Evolutionary conservation across 1,284 basidiomycete genomes (phyloP).

Genomic region (Irpex sp.): DNA sequence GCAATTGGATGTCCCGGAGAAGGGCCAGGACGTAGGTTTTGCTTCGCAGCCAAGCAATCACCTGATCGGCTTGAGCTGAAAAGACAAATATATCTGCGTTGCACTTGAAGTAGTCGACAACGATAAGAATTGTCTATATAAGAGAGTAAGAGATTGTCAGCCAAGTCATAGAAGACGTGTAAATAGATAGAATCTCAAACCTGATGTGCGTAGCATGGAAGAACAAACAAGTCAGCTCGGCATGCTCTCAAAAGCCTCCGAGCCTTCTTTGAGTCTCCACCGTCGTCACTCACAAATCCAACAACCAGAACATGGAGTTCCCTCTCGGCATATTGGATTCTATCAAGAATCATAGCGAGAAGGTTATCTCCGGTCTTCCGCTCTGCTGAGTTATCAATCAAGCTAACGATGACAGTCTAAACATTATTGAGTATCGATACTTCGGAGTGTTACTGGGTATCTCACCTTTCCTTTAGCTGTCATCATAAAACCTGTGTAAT

Average conservation of each 20-base stretch:
- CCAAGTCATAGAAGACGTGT: too few species aligned
- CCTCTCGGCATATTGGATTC: neutral
- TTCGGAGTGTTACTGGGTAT: too few species aligned
- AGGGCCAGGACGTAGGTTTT: too few species aligned
- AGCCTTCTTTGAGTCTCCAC: neutral
- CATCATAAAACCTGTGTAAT: neutral
- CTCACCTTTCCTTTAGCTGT: neutral
- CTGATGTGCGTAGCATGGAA: constrained; percentile 19
- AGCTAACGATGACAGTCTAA: neutral
- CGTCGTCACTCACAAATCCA: neutral
- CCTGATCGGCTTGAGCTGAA: too few species aligned
- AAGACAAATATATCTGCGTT: too few species aligned
- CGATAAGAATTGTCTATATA: constrained; percentile 28
- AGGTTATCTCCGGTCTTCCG: neutral
- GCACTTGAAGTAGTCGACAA: constrained; percentile 32
- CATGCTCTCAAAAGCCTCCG: neutral
- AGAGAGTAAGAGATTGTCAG: too few species aligned
- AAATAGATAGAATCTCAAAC: constrained; percentile 12
- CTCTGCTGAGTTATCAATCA: neutral
- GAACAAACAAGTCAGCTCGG: neutral
- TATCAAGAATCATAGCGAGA: neutral
- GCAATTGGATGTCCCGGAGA: too few species aligned
- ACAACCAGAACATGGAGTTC: neutral
- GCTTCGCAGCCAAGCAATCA: too few species aligned
- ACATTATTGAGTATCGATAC: neutral